These are phyloP conservation scores for Suillus alpinus DNA, from an alignment of 768 basidiomycete genomes.

Conservation along the genomic window DNA sequence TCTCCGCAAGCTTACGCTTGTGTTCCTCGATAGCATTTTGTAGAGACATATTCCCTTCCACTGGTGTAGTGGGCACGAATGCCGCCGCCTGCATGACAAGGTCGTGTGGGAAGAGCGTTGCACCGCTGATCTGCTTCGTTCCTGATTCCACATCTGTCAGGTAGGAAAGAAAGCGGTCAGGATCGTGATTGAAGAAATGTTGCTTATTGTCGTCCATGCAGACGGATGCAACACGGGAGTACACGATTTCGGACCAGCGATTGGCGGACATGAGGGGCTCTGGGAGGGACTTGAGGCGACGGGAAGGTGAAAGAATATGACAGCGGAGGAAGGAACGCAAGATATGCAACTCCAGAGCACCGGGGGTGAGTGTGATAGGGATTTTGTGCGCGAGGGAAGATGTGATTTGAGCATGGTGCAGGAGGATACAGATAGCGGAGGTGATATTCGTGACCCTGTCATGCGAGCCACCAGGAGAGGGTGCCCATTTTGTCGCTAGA, in stretches of 20 bases:
- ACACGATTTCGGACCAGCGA: conserved; percentile 55
- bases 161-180: conserved; percentile 55
- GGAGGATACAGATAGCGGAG: conserved; percentile 56
- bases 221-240: conserved; percentile 55
- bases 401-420: conserved; percentile 38
- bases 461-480: conserved; percentile 54
- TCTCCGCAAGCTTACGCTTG: conserved; percentile 30
- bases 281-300: conserved; percentile 42
- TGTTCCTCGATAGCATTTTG: conserved; percentile 21
- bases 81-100: conserved; percentile 42
- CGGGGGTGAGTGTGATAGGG: conserved; percentile 26
- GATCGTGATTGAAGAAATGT: conserved; percentile 57
- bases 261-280: conserved; percentile 64
- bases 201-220: conserved; percentile 61
- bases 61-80: background rate
- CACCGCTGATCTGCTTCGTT: conserved; percentile 57
- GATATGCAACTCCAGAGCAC: conserved; percentile 34
- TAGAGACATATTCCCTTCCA: background rate
- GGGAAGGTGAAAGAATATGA: conserved; percentile 57
- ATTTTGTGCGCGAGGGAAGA: conserved; percentile 9
- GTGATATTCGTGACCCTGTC: conserved; percentile 64
- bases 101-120: conserved; percentile 64
- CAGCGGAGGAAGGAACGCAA: conserved; percentile 59
- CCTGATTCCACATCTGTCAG: conserved; percentile 56
- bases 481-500: conserved; percentile 71